Evolutionary conservation across 2,329 filamentous ascomycete species (phyloP), one percentile per base, ranked within the genome.

Genomic region (Gaeumannomyces sp.): DNA sequence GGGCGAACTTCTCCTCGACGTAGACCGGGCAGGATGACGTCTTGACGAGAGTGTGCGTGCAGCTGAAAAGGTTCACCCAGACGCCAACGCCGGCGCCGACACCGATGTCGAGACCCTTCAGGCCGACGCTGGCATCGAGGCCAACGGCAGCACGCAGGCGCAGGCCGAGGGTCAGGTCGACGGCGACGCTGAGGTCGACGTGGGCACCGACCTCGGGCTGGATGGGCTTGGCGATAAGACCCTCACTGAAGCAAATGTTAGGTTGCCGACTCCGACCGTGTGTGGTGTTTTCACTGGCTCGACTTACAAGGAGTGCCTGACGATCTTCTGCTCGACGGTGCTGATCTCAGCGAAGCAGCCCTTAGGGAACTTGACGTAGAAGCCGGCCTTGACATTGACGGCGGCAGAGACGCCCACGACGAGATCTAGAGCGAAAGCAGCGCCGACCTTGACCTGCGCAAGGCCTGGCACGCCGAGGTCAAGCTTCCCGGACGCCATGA

Each of bases 1-100:
- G 67, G 29, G 64, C 59, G 29, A 73, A 70, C 56, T 65, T 64
- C 65, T 73, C 72, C 14, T 60, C 58, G 60, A 70, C 66, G 22
- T 64, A 66, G 50, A 68, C 38, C 31, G 63, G 27, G 68, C 68
- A 69, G 56, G 59, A 35, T 16, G 57, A 60, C 60, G 64, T 68
- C 56, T 63, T 29, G 45, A 67, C 62, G 66, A 73, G 67, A 50
- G 69, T 64, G 61, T 68, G 69, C 59, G 71, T 72, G 71, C 72
- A 73, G 69, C 72, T 70, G 68, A 73, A 73, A 59, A 74, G 70
- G 70, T 70, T 71, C 66, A 72, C 62, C 72, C 71, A 73, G 65
- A 74, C 62, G 59, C 69, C 67, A n/a, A 71, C 68, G 57, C 71
- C 71, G 27, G 68, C 69, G 62, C 71, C 72, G 59, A 70, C 70